These are phyloP conservation scores for Tuber brumale DNA, from an alignment of 495 filamentous ascomycete genomes.

Conservation along the genomic window DNA sequence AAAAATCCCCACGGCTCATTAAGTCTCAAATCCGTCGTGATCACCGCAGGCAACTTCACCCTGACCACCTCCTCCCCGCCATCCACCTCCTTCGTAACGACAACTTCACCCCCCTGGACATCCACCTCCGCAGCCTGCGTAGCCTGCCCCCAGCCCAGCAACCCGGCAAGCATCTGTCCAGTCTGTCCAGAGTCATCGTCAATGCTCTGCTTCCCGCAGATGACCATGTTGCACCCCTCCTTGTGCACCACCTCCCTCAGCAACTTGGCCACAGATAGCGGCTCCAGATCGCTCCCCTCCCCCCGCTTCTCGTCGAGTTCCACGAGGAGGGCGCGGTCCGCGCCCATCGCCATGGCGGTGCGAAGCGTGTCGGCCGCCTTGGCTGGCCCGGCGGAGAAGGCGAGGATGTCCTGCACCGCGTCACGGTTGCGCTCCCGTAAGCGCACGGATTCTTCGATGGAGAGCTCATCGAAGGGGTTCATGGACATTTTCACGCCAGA, in stretches of 20 bases:
- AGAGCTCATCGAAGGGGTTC: conserved; percentile 99
- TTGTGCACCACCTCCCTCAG: conserved; percentile 66
- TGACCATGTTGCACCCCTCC: conserved; percentile 82
- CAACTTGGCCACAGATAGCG: conserved; percentile 83
- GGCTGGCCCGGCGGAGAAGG: conserved; percentile 75
- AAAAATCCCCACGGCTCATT: conserved; percentile 61
- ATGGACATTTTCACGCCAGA: conserved; percentile 89
- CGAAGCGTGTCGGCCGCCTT: conserved; percentile 82
- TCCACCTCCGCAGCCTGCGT: conserved; percentile 82
- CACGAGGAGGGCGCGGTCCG: conserved; percentile 82
- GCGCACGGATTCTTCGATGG: conserved; percentile 88
- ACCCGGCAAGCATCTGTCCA: conserved; percentile 91
- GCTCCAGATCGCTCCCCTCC: conserved; percentile 64
- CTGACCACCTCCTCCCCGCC: conserved; percentile 86
- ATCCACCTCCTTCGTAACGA: conserved; percentile 85
- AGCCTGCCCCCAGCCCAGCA: conserved; percentile 88
- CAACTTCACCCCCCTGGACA: conserved; percentile 56
- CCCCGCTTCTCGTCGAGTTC: conserved; percentile 53
- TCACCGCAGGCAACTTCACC: conserved; percentile 76
- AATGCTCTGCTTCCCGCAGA: conserved; percentile 95
- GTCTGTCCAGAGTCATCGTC: conserved; percentile 95
- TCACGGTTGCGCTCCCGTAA: conserved; percentile 69
- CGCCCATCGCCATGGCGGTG: conserved; percentile 98
- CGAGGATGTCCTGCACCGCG: conserved; percentile 79
- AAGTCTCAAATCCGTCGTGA: conserved; percentile 89